Evolutionary conservation across 768 basidiomycete species (phyloP).

Genomic region (Pulveroboletus sp.): DNA sequence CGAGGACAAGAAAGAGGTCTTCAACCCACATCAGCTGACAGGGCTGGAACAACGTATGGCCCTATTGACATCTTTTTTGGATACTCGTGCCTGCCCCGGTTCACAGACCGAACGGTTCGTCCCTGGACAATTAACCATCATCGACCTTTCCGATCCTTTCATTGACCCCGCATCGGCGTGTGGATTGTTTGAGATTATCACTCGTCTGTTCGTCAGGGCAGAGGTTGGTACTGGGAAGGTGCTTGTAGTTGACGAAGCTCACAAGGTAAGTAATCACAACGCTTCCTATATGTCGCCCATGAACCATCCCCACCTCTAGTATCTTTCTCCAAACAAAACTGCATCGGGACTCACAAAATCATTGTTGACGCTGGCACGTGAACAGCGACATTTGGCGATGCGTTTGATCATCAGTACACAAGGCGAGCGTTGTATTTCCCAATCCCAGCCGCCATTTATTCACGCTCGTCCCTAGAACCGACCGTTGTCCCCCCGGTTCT

Average conservation of each 20-base stretch:
- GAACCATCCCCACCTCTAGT: constrained; percentile 36
- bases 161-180: constrained; percentile 65
- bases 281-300: not conserved
- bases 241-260: constrained; percentile 70
- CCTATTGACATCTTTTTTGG: constrained; percentile 55
- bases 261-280: constrained; percentile 45
- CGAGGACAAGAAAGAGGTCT: constrained; percentile 41
- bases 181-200: constrained; percentile 64
- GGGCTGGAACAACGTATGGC: constrained; percentile 62
- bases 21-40: constrained; percentile 52
- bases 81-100: constrained; percentile 14
- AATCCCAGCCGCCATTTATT: too few relatives aligned
- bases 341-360: constrained; percentile 54
- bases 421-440: constrained; percentile 34
- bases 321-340: constrained; percentile 45
- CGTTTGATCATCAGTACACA: constrained; percentile 72
- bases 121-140: constrained; percentile 56
- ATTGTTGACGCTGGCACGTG: constrained; percentile 54
- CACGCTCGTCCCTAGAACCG: constrained; percentile 44
- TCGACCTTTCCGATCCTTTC: constrained; percentile 72
- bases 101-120: constrained; percentile 39
- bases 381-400: constrained; percentile 70
- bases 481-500: constrained; percentile 66
- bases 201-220: constrained; percentile 58
- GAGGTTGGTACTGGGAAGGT: constrained; percentile 61